Base-by-base conservation (phyloP, 495 filamentous ascomycete genomes). In the Aspergillus nanangensis region DNA sequence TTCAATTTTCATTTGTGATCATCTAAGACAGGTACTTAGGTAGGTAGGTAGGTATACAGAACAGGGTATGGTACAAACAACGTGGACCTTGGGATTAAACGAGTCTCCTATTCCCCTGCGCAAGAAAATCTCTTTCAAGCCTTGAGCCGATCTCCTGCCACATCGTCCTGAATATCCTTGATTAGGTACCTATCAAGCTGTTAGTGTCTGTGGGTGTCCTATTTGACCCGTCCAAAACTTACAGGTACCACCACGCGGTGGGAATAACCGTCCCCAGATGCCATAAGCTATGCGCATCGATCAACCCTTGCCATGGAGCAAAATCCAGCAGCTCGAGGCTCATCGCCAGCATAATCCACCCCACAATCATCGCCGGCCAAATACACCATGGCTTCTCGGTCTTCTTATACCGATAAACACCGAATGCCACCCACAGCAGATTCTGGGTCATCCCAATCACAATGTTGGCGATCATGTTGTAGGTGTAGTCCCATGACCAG, bases 281-380 rank as follows among this genome's bases (percentile, higher is more conserved):
- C 93, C 93, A 98, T 47, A 98, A 65, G 53, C 87, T 90, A 75
- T 98, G 93, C 15, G 93, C 93, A 77, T 98, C 93, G 31, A 98
- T 60, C 56, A 83, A 80, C 11, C 86, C 87, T 70, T 81, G 76
- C 55, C 88, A 71, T 2, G 93, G 93, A 45, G 94, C 80, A 61
- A 98, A 98, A 65, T 98, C 93, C 46, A 97, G 69, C 56, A 98
- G 56, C 65, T 98, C 93, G 60, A 98, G 69, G 60, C 92, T 90
- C 93, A 98, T 98, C 8, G 88, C 90, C 61, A 90, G 57, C 46
- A 95, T 75, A 46, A 98, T 75, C 91, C 90, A 96, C 13, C 83
- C 87, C 37, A 97, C 93, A 54, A 92, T 90, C 65, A 97, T 65
- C 36, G 90, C 90, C 2, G 94, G 94, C 88, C 90, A 96, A 44